A percentile compares a stretch with the other conserved stretches of the same genome.
These are phyloP conservation scores for Penicillium sp. DNA, from an alignment of 2,329 filamentous ascomycete genomes.

Conservation along the genomic window DNA sequence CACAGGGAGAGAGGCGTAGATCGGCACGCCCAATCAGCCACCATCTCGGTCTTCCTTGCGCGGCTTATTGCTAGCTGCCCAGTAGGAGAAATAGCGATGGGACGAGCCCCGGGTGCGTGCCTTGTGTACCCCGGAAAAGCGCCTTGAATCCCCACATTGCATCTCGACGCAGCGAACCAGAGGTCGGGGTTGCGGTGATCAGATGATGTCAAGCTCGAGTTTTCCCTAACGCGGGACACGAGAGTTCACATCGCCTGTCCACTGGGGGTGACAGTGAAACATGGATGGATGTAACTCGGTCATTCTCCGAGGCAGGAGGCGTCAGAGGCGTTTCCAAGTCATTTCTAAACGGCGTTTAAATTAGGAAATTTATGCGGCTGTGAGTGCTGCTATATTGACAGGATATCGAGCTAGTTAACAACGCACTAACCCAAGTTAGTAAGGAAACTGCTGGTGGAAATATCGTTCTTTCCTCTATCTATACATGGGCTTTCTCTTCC, in stretches of 20 bases:
- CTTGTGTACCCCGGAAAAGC: slow-evolving; percentile 1
- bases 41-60: neutral
- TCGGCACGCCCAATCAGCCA: neutral
- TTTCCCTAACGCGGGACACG: neutral
- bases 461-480: too few relatives aligned
- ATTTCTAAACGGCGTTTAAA: neutral
- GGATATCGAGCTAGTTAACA: too few relatives aligned
- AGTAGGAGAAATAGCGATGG: neutral
- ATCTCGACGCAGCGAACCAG: neutral
- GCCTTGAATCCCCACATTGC: neutral
- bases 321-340: neutral
- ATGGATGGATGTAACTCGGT: neutral
- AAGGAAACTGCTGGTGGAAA: neutral
- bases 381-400: too few relatives aligned
- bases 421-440: too few relatives aligned
- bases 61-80: neutral
- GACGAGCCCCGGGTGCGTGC: neutral
- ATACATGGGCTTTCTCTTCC: too few relatives aligned
- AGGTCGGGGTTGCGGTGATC: neutral
- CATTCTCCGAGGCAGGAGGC: neutral
- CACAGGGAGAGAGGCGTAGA: neutral
- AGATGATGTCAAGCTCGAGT: neutral
- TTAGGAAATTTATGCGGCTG: slow-evolving; percentile 17
- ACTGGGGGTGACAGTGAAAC: neutral
- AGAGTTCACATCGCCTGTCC: neutral